Evolutionary conservation across 208 protist genomes (phyloP), one percentile per base, ranked within the genome.

Genomic region (Wallacemonas collosoma): DNA sequence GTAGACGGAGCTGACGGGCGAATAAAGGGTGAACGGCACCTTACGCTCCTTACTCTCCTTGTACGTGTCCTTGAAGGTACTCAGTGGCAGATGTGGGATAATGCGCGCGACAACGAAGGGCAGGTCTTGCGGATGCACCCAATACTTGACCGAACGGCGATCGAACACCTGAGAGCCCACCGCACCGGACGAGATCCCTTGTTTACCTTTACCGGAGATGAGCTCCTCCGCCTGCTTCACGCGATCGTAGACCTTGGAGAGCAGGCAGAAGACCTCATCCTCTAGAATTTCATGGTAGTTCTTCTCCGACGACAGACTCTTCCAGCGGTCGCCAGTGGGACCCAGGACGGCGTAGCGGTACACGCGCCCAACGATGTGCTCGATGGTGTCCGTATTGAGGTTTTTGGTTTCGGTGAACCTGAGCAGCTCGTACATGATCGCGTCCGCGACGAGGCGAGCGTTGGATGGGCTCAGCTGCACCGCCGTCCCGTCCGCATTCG

Each of bases 61-160:
- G 79, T 91, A 96, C 36, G 88, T 89, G 75, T 94, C 89, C 69
- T 83, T 93, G 77, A 95, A 93, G 67, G 90, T 97, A 71, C 86
- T 93, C 58, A 93, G 83, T 43, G 87, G 88, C 53, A 97, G 76
- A 66, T 97, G 89, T 35, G 79, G 92, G 63, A 97, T 90, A 71
- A 97, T 95, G 66, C 89, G 89, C 12, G 92, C 89, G 72, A 95
- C 93, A n/a, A 94, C 79, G 73, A 95, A 93, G 38, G 88, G 90
- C 47, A 95, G 79, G 71, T 97, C 89, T 76, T 95, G 89, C 80
- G 82, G 66, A 73, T 95, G 88, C 68, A 97, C 89, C 89, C 87
- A 95, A 72, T 95, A 97, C 86, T 97, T 95, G 12, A 94, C 87
- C 14, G 86, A 95, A 61, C 85, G 83, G 50, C 87, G 89, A 72